Evolutionary conservation across 2,329 filamentous ascomycete species (phyloP).

Genomic region (Colletotrichum truncatum): DNA sequence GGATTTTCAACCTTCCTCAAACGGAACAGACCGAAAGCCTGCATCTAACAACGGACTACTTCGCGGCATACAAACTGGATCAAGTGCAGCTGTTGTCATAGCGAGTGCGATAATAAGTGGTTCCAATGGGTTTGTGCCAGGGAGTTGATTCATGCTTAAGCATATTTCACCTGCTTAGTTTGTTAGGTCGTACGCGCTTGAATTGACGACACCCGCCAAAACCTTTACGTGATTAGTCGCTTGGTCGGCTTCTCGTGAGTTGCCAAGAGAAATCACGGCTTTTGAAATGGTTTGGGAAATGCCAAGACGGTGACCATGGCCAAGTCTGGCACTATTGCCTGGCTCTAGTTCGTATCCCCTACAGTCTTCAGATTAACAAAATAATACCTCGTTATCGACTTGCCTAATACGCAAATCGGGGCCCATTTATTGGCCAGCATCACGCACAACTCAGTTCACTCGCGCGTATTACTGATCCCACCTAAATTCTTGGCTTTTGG

Average conservation of each 20-base stretch:
- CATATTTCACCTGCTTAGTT: slow-evolving; percentile 5
- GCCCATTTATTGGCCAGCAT: slow-evolving; percentile 9
- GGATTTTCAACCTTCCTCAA: slow-evolving; percentile 22
- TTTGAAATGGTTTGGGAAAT: slow-evolving; percentile 17
- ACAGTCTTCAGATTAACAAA: not conserved
- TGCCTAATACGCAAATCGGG: slow-evolving; percentile 15
- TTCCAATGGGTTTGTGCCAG: not conserved
- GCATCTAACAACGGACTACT: not conserved
- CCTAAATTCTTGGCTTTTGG: slow-evolving; percentile 7
- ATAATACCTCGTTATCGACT: slow-evolving; percentile 2
- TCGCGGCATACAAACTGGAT: slow-evolving; percentile 8
- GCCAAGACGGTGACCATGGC: slow-evolving; percentile 20
- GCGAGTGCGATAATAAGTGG: not conserved
- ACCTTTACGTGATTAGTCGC: slow-evolving; percentile 13
- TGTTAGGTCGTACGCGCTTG: not conserved
- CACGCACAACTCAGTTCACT: not conserved
- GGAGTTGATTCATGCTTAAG: not conserved
- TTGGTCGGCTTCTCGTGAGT: not conserved
- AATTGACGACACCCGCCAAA: slow-evolving; percentile 12
- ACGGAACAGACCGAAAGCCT: not conserved
- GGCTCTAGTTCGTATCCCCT: not conserved
- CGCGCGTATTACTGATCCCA: slow-evolving; percentile 2
- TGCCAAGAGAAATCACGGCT: slow-evolving; percentile 26
- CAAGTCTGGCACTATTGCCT: slow-evolving; percentile 10
- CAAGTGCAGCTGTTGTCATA: not conserved